Percentiles rank a stretch among this genome's conserved stretches.
Conservation (phyloP, 2,329 filamentous ascomycete genomes). For the Cercospora beticola region DNA sequence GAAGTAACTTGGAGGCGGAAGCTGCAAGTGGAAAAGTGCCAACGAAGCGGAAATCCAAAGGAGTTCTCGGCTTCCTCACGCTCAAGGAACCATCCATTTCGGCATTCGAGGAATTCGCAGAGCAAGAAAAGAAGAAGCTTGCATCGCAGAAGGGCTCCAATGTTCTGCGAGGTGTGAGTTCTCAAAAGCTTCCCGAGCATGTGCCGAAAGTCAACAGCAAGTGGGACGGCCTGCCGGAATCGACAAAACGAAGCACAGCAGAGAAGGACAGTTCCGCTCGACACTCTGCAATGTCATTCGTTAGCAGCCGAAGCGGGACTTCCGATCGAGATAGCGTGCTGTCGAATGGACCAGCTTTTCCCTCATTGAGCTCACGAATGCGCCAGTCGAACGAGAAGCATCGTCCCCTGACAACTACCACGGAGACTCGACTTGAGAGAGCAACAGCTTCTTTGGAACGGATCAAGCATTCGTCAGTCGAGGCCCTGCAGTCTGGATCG, state of each 20-base stretch:
- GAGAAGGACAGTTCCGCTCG: neutral
- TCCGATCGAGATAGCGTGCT: conserved; percentile 2
- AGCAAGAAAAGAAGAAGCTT: conserved; percentile 33
- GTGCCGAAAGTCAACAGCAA: conserved; percentile 56
- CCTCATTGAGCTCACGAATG: neutral
- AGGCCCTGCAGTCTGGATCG: neutral
- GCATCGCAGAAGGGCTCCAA: conserved; percentile 39
- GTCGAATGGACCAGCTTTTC: neutral
- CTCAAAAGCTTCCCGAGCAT: conserved; percentile 48
- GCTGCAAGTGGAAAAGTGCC: neutral
- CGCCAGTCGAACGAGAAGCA: neutral
- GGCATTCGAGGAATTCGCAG: conserved; percentile 49
- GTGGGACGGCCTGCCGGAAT: conserved; percentile 54
- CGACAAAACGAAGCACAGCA: conserved; percentile 36
- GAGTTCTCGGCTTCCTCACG: conserved; percentile 48
- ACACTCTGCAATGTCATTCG: neutral
- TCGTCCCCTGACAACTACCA: neutral
- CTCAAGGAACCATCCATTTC: conserved; percentile 51
- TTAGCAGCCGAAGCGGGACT: neutral
- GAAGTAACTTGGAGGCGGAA: neutral
- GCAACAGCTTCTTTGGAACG: neutral
- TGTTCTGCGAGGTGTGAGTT: conserved; percentile 42
- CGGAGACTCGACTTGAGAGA: neutral
- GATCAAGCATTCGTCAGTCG: neutral
- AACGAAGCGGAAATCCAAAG: conserved; percentile 38